A percentile compares a stretch with the other conserved stretches of the same genome.
phyloP scores from a whole-genome alignment of 2,329 filamentous ascomycete genomes.

The Falciphora oryzae region DNA sequence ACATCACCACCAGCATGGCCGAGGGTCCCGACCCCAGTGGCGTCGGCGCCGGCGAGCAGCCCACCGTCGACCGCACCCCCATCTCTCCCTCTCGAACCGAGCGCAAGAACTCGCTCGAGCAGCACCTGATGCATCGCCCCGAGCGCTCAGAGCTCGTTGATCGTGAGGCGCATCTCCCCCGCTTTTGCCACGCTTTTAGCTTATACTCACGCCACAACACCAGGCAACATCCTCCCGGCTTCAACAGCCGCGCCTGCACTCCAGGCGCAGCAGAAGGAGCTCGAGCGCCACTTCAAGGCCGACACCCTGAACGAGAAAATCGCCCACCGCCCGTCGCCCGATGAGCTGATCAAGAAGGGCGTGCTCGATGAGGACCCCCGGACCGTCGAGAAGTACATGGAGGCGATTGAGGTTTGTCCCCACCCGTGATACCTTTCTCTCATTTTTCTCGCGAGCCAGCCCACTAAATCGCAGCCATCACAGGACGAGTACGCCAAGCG shows the following conservation, averaged over 20 bases:
- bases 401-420: slow-evolving; percentile 45
- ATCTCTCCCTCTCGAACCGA: slow-evolving; percentile 49
- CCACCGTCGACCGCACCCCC: slow-evolving; percentile 48
- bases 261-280: slow-evolving; percentile 74
- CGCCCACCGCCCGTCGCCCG: slow-evolving; percentile 67
- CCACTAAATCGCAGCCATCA: slow-evolving; percentile 25
- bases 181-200: slow-evolving; percentile 9
- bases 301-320: slow-evolving; percentile 86
- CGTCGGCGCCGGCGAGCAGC: slow-evolving; percentile 17
- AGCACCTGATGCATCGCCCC: slow-evolving; percentile 66
- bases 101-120: slow-evolving; percentile 66
- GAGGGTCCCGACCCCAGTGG: slow-evolving; percentile 21
- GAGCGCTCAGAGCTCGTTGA: slow-evolving; percentile 73
- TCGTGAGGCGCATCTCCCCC: slow-evolving; percentile 46
- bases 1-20: slow-evolving; percentile 24
- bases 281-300: slow-evolving; percentile 81
- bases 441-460: neutral
- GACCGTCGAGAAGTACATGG: slow-evolving; percentile 50
- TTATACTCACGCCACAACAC: neutral
- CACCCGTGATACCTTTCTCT: no score
- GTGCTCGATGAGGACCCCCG: slow-evolving; percentile 67
- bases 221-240: slow-evolving; percentile 81
- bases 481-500: slow-evolving; percentile 54
- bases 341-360: slow-evolving; percentile 71
- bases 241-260: slow-evolving; percentile 73